Evolutionary conservation across 2,329 filamentous ascomycete species (phyloP).

Genomic region (Daldinia sp.): DNA sequence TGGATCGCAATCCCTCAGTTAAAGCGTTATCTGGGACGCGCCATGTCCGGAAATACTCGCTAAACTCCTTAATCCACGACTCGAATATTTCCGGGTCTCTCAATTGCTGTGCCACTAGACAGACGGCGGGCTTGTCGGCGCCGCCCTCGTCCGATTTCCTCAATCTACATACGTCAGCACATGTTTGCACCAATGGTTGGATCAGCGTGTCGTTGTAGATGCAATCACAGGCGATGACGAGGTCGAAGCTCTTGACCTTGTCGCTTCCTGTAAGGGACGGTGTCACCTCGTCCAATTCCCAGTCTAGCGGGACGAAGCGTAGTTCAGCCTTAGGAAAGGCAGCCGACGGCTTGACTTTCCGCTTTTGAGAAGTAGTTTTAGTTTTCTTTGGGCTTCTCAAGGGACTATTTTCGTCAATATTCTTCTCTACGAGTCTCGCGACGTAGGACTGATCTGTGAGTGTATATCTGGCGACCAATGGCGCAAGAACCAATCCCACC

Average conservation of each 20-base stretch:
- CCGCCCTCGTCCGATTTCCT: slow-evolving; percentile 46
- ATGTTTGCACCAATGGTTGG: slow-evolving; percentile 81
- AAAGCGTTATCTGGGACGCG: slow-evolving; percentile 72
- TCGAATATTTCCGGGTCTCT: slow-evolving; percentile 87
- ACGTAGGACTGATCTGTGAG: slow-evolving; percentile 92
- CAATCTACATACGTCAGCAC: slow-evolving; percentile 75
- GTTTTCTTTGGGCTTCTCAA: slow-evolving; percentile 23
- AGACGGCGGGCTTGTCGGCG: slow-evolving; percentile 65
- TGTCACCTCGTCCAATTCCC: slow-evolving; percentile 74
- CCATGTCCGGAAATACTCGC: slow-evolving; percentile 75
- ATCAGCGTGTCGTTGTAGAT: slow-evolving; percentile 93
- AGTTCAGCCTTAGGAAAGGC: slow-evolving; percentile 51
- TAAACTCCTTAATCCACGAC: slow-evolving; percentile 76
- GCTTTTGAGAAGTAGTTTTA: slow-evolving; percentile 29
- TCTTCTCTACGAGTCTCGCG: slow-evolving; percentile 76
- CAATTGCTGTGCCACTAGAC: slow-evolving; percentile 88
- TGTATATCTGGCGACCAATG: slow-evolving; percentile 70
- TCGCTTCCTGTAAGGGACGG: slow-evolving; percentile 50
- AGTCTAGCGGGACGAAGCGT: slow-evolving; percentile 74
- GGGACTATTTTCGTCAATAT: slow-evolving; percentile 70
- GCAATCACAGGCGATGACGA: slow-evolving; percentile 87
- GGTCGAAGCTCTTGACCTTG: slow-evolving; percentile 65
- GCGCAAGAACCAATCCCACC: slow-evolving; percentile 73
- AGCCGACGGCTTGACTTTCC: slow-evolving; percentile 33
- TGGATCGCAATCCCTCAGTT: slow-evolving; percentile 64